phyloP scores from a whole-genome alignment of 148 eudicot species.

The Rhododendron simsii region DNA sequence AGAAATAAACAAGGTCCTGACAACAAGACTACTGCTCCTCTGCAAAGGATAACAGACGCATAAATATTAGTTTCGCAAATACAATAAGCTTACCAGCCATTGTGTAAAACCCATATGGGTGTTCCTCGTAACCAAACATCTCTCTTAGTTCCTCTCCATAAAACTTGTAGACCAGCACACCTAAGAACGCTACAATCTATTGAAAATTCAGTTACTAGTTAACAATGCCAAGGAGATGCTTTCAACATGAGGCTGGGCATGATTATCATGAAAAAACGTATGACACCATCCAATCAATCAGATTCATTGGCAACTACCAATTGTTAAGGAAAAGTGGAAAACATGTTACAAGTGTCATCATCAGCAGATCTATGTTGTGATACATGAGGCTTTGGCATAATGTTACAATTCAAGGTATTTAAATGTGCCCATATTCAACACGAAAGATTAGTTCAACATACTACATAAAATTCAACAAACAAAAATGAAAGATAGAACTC shows the following conservation, averaged over 20 bases:
- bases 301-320: not conserved
- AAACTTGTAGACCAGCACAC: constrained; percentile 80
- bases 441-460: not conserved
- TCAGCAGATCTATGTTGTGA: not conserved
- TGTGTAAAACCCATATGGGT: constrained; percentile 92
- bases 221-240: not conserved
- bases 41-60: not conserved
- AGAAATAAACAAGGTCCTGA: not conserved
- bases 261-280: not conserved
- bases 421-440: not conserved
- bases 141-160: constrained; percentile 96
- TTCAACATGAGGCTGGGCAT: not conserved
- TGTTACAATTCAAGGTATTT: not conserved
- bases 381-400: not conserved
- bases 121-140: constrained; percentile 98
- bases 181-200: constrained; percentile 90
- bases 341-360: not conserved
- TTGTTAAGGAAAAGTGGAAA: not conserved
- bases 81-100: constrained; percentile 66
- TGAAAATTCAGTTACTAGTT: constrained; percentile 14
- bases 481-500: not conserved
- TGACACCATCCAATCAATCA: not conserved
- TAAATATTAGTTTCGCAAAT: not conserved
- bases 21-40: not conserved
- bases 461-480: not conserved